Evolutionary conservation across 2,329 filamentous ascomycete species (phyloP).

Genomic region (Aspergillus ochraceus): DNA sequence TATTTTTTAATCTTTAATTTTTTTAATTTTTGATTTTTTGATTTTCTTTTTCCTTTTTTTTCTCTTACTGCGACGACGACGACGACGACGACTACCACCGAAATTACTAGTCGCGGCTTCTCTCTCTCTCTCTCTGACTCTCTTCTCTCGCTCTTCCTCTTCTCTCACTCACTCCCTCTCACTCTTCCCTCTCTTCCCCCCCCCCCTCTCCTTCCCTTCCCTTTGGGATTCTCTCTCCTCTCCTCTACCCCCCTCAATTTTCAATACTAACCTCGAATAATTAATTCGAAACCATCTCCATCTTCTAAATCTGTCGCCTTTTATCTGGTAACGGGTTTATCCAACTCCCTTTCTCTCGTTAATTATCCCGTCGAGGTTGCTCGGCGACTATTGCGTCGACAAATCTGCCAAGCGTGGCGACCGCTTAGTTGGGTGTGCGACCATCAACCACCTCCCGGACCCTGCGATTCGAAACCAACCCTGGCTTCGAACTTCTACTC

Average conservation of each 20-base stretch:
- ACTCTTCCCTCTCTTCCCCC: conserved; percentile 16
- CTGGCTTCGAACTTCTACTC: not conserved
- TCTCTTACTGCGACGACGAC: not conserved
- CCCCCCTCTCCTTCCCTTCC: conserved; percentile 9
- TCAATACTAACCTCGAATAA: not conserved
- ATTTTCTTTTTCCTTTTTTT: not conserved
- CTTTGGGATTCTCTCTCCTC: conserved; percentile 5
- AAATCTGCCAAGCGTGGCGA: conserved; percentile 25
- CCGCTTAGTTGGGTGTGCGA: conserved; percentile 29
- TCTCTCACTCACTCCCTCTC: conserved; percentile 3
- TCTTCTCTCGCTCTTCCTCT: conserved; percentile 15
- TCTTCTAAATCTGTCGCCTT: conserved; percentile 4
- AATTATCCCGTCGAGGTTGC: conserved; percentile 27
- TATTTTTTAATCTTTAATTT: too few relatives aligned
- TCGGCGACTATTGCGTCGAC: conserved; percentile 20
- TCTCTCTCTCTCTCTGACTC: conserved; percentile 8
- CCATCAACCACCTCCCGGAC: conserved; percentile 13
- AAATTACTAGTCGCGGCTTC: conserved; percentile 1
- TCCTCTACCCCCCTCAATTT: not conserved
- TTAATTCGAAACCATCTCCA: not conserved
- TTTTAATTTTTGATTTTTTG: not conserved
- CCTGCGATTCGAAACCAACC: conserved; percentile 9
- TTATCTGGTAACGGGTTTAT: not conserved
- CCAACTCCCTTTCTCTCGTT: conserved; percentile 10
- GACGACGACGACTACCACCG: conserved; percentile 3